A percentile compares a stretch with the other conserved stretches of the same genome.
These are phyloP conservation scores for Emmonsiellopsis sp. DNA, from an alignment of 2,329 filamentous ascomycete species.

Conservation along the genomic window DNA sequence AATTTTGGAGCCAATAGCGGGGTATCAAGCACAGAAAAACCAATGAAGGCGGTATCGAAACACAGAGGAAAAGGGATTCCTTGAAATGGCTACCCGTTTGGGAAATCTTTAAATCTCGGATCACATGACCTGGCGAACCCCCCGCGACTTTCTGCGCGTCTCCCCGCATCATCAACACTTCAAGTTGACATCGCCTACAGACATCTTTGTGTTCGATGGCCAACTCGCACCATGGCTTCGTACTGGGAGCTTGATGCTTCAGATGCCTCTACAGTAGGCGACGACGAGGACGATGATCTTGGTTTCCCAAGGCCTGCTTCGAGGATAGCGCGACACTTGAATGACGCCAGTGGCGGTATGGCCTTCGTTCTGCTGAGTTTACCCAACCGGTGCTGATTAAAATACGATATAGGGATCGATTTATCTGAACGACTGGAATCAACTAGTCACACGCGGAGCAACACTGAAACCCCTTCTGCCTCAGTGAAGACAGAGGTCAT, in stretches of 20 bases:
- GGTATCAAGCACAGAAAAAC: no score
- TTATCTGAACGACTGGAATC: not conserved
- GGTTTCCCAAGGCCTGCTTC: conserved; percentile 20
- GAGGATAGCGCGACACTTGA: not conserved
- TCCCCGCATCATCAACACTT: not conserved
- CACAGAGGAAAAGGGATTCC: not conserved
- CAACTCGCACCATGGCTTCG: conserved; percentile 15
- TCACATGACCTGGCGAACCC: conserved; percentile 3
- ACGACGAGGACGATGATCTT: conserved; percentile 33
- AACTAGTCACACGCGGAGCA: not conserved
- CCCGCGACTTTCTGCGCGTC: not conserved
- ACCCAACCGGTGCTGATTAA: not conserved
- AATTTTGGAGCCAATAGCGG: no score
- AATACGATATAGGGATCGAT: not conserved
- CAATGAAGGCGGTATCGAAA: not conserved
- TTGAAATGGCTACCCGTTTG: conserved; percentile 6
- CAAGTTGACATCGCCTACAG: not conserved
- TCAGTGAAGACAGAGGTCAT: conserved; percentile 6
- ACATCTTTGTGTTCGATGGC: not conserved
- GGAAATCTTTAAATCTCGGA: conserved; percentile 8
- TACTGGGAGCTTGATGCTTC: conserved; percentile 18
- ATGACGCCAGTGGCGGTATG: not conserved
- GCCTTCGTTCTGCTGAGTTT: not conserved
- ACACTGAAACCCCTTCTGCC: conserved; percentile 5
- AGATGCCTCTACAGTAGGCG: conserved; percentile 20